Conservation (phyloP, 139 green algal genomes). For the Astrephomene gubernaculifera region DNA sequence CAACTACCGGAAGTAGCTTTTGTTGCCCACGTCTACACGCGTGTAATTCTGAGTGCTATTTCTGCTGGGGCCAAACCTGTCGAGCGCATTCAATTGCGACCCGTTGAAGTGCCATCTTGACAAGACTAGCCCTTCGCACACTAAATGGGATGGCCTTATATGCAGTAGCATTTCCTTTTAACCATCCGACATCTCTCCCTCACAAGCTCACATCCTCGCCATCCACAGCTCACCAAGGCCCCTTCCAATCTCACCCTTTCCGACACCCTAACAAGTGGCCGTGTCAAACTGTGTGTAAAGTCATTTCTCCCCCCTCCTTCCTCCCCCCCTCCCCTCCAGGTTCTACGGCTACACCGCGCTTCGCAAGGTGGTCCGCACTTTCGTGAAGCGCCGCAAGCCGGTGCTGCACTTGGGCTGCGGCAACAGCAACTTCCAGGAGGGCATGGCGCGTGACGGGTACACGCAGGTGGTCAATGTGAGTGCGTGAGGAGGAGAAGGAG, state of each 20-base stretch:
- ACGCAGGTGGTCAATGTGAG: constrained; percentile 58
- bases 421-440: constrained; percentile 58
- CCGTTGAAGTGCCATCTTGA: neutral
- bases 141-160: neutral
- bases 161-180: neutral
- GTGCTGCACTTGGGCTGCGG: constrained; percentile 57
- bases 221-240: neutral
- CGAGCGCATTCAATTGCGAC: neutral
- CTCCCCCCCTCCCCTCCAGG: neutral
- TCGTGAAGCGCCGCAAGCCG: constrained; percentile 40
- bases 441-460: constrained; percentile 54
- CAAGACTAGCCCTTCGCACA: neutral
- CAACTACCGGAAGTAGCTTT: neutral
- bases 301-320: neutral
- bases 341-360: constrained; percentile 53
- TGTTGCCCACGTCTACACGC: neutral
- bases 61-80: neutral
- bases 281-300: neutral
- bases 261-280: neutral
- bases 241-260: neutral
- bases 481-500: neutral
- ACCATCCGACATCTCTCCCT: neutral
- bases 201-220: neutral
- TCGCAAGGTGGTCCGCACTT: constrained; percentile 40
- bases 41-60: neutral